Conservation (phyloP, 495 filamentous ascomycete genomes). For the Daldinia vernicosa region DNA sequence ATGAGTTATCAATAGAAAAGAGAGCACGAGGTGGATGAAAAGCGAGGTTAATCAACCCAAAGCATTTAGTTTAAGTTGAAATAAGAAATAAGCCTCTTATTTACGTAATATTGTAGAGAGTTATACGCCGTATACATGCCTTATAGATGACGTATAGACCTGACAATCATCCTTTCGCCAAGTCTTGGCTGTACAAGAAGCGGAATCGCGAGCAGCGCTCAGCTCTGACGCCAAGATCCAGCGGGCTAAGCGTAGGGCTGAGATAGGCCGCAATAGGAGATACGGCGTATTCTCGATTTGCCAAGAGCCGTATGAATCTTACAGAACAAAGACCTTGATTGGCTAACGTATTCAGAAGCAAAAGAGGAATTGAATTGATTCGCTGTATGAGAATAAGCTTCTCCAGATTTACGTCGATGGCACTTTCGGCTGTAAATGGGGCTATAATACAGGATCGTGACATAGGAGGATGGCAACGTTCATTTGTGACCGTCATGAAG, state of each 20-base stretch:
- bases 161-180: neutral
- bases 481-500: neutral
- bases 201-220: neutral
- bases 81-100: neutral
- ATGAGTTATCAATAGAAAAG: neutral
- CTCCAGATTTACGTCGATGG: neutral
- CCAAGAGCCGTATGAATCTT: conserved; percentile 1
- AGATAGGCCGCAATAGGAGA: conserved; percentile 1
- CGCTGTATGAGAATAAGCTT: conserved; percentile 4
- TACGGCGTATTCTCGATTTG: conserved; percentile 29
- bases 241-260: conserved; percentile 14
- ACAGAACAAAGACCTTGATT: conserved; percentile 2
- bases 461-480: neutral
- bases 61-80: neutral
- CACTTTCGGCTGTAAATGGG: conserved; percentile 13
- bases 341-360: conserved; percentile 8
- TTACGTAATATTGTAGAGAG: neutral
- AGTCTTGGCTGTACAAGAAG: neutral
- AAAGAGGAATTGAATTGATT: conserved; percentile 2
- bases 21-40: neutral
- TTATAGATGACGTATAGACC: neutral
- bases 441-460: conserved; percentile 14
- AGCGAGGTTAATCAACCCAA: neutral
- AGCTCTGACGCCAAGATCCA: conserved; percentile 17
- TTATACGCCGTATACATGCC: neutral